Percentiles rank a stretch among this genome's conserved stretches.
These are phyloP conservation scores for Tetratostichococcus sp. DNA, from an alignment of 139 green algal species.

Conservation along the genomic window DNA sequence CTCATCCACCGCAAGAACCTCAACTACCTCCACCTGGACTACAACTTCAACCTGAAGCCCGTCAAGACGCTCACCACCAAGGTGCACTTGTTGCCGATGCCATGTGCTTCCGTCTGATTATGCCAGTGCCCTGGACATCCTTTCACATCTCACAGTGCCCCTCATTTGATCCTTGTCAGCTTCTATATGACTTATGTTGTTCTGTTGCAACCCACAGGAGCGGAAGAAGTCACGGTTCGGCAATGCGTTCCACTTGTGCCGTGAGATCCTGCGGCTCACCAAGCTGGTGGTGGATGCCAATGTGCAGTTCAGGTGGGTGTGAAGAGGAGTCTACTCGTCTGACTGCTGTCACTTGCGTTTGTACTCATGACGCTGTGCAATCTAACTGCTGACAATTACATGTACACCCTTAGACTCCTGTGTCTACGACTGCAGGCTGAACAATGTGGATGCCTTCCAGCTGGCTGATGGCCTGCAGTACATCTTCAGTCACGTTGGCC, in stretches of 20 bases:
- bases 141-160: too few species aligned
- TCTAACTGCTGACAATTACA: too few species aligned
- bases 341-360: neutral
- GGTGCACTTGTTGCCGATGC: neutral
- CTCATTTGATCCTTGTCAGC: too few species aligned
- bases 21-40: conserved; percentile 99
- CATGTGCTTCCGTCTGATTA: neutral
- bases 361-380: too few species aligned
- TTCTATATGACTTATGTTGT: too few species aligned
- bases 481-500: conserved; percentile 97
- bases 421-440: conserved; percentile 76
- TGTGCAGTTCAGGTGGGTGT: conserved; percentile 78
- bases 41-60: conserved; percentile 99
- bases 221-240: conserved; percentile 98
- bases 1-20: conserved; percentile 99
- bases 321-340: too few species aligned
- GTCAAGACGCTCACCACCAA: conserved; percentile 99
- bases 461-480: conserved; percentile 99
- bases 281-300: conserved; percentile 98
- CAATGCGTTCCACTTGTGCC: conserved; percentile 98
- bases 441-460: conserved; percentile 99
- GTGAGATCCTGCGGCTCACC: conserved; percentile 98
- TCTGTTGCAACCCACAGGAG: too few species aligned
- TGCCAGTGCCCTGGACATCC: too few species aligned
- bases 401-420: too few species aligned